Evolutionary conservation across 306 rosid genomes (phyloP).

Genomic region (Neltuma alba): DNA sequence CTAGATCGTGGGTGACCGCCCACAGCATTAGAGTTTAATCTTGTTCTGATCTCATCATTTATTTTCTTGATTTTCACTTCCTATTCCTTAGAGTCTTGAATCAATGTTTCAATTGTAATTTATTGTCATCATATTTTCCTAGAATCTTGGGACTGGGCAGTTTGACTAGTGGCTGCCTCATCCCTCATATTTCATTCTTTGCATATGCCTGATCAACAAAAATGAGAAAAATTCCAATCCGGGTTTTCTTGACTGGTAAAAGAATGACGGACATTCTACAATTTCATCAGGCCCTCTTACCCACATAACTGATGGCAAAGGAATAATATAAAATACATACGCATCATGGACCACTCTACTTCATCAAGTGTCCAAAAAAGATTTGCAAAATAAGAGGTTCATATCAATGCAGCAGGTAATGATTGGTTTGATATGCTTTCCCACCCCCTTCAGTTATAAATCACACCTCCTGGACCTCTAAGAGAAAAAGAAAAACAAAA

Average conservation of each 20-base stretch:
- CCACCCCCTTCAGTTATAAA: no score
- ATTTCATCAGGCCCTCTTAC: slow-evolving; percentile 5
- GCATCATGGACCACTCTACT: neutral
- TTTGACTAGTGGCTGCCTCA: neutral
- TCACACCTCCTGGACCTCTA: neutral
- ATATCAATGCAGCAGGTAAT: neutral
- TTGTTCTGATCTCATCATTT: neutral
- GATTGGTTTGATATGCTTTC: neutral
- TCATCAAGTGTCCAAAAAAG: neutral
- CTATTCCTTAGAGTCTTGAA: neutral
- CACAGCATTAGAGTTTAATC: neutral
- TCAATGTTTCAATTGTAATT: neutral
- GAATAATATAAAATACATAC: slow-evolving; percentile 8
- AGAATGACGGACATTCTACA: slow-evolving; percentile 10
- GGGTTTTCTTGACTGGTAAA: neutral
- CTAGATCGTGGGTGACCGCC: neutral
- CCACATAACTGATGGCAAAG: slow-evolving; percentile 26
- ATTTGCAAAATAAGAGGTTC: neutral
- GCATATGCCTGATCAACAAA: neutral
- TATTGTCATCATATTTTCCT: neutral
- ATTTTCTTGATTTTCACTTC: neutral
- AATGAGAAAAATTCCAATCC: neutral
- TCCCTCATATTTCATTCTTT: neutral
- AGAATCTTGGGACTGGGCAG: neutral
- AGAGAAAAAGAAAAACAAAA: no score